Evolutionary conservation across 1,284 basidiomycete genomes (phyloP).

Genomic region (Puccinia hordei): DNA sequence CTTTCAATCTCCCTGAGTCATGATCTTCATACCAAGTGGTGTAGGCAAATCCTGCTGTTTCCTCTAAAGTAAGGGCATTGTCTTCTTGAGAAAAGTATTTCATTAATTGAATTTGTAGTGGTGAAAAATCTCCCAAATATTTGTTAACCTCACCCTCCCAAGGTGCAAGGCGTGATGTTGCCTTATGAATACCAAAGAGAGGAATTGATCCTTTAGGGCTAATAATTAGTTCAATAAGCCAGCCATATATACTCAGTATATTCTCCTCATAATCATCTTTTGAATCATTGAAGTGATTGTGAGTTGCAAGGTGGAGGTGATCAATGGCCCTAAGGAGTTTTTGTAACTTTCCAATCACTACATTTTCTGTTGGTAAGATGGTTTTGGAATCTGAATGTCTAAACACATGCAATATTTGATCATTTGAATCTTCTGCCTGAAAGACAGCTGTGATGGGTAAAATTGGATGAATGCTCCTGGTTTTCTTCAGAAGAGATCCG

Average conservation of each 20-base stretch:
- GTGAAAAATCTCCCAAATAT: background rate
- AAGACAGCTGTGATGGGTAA: background rate
- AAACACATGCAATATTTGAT: background rate
- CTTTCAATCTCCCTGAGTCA: too few species aligned
- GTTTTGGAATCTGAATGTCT: background rate
- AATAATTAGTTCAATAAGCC: background rate
- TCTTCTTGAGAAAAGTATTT: background rate
- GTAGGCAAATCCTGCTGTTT: background rate
- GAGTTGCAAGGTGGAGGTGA: background rate
- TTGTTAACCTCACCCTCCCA: background rate
- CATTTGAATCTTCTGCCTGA: background rate
- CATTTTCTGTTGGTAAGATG: background rate
- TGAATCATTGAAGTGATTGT: background rate
- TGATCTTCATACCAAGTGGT: background rate
- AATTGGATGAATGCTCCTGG: background rate
- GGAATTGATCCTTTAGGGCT: background rate
- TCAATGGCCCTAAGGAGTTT: background rate
- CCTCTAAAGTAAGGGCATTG: background rate
- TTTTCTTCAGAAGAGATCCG: background rate
- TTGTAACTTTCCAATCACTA: background rate
- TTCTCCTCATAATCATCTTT: background rate
- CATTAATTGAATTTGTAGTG: background rate
- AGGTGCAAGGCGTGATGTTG: background rate
- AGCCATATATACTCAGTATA: background rate
- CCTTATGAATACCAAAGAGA: background rate